Base-by-base conservation (phyloP, 768 basidiomycete genomes). In the Mycena pura region DNA sequence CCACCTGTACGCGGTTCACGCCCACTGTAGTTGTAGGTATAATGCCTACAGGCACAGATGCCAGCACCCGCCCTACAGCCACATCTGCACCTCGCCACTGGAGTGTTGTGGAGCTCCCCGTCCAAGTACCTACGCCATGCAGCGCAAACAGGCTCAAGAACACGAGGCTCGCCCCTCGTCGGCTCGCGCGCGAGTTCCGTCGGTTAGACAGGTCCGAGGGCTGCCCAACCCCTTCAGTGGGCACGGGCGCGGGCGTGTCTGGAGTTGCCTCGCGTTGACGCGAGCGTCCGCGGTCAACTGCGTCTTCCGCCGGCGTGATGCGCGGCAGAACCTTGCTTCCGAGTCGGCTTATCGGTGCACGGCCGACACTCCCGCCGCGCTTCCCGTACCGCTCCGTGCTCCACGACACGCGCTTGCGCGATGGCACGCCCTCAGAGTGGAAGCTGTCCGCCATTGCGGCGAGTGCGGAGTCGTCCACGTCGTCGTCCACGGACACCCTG, bases 141-240 rank as follows among this genome's bases (percentile, higher is more conserved):
- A 97, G 75, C 11, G 87, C 80, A 78, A 92, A 93, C 11, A 85
- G 79, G 34, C 91, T 85, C 63, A 97, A 79, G 66, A 97, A 92
- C 19, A 96, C 85, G 79, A 96, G 88, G 2, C 86, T 87, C 6
- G 90, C 89, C 28, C 89, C 85, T 62, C 86, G 83, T 61, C 86
- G 83, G 67, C 86, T 89, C 8, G 87, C 86, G 62, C 87, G 81
- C n/a, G 89, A 89, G 59, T 77, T 74, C 32, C 80, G 77, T n/a
- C 75, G 70, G 22, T 69, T 65, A 3, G 73, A 62, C n/a, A n/a
- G n/a, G 21, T 61, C 67, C 2, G 65, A 57, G 8, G 70, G 34
- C 56, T 72, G 59, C 39, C 70, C 50, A 9, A 36, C 14, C 6
- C 27, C 27, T 48, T 76, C 65, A n/a, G n/a, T n/a, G n/a, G n/a